phyloP scores from a whole-genome alignment of 2,329 filamentous ascomycete genomes.

The Lasiodiplodia theobromae region DNA sequence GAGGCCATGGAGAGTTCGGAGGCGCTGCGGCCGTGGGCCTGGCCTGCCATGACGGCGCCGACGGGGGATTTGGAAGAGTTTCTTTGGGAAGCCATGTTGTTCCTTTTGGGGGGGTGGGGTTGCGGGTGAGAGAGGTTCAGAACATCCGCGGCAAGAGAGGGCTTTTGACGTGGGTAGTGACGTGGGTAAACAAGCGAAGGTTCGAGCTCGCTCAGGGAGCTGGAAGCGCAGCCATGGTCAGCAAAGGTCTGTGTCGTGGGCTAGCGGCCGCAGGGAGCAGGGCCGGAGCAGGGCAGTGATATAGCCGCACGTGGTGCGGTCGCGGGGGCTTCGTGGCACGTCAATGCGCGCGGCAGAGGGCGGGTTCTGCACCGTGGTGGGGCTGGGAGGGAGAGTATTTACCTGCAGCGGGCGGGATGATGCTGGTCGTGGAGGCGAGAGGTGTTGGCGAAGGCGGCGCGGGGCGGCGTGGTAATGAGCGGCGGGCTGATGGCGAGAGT shows the following conservation, averaged over 20 bases:
- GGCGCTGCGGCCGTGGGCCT: conserved; percentile 37
- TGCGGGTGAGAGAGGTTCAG: conserved; percentile 6
- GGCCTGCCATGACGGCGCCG: conserved; percentile 21
- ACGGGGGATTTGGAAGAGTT: conserved; percentile 19
- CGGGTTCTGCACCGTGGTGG: conserved; percentile 17
- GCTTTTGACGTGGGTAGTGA: conserved; percentile 18
- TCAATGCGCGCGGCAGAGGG: conserved; percentile 20
- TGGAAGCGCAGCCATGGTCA: conserved; percentile 19
- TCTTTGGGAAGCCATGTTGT: conserved; percentile 25
- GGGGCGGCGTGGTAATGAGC: conserved; percentile 13
- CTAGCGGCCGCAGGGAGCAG: conserved; percentile 24
- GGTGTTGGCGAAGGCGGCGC: neutral
- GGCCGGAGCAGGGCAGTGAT: neutral
- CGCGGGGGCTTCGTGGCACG: conserved; percentile 19
- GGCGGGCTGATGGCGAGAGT: conserved; percentile 22
- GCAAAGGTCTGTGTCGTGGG: conserved; percentile 24
- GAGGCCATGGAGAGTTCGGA: conserved; percentile 46
- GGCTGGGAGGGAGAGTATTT: conserved; percentile 10
- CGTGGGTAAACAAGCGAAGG: conserved; percentile 24
- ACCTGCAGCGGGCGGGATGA: conserved; percentile 16
- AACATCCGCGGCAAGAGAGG: conserved; percentile 15
- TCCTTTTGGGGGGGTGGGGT: neutral
- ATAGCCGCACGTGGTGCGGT: conserved; percentile 19
- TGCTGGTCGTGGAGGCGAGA: conserved; percentile 5
- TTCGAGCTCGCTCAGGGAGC: conserved; percentile 11